Base-by-base conservation (phyloP, 2,329 filamentous ascomycete genomes). In the Colletotrichum horii region DNA sequence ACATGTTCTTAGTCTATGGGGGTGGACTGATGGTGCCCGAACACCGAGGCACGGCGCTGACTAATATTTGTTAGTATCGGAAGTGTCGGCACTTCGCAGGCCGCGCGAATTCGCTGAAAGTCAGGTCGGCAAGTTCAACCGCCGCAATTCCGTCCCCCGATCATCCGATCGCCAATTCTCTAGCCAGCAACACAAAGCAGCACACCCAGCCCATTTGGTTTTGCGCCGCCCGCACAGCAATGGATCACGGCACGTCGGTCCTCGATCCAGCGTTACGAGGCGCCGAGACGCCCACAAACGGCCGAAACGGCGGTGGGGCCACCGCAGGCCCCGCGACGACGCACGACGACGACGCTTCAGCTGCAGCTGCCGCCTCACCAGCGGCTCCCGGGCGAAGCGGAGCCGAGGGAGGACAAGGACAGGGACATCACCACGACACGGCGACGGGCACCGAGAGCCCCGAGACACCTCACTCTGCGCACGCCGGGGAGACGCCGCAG, bases 211-310 rank as follows among this genome's bases (percentile, higher is more conserved):
- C 43, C n/a, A 69, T 28, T 8, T 22, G n/a, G 38, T n/a, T 34
- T 34, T 55, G 61, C 52, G 58, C 64, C 30, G 67, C 30, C 30
- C 56, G 24, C 60, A 71, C 15, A 52, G 43, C 43, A 30, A 76
- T 76, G 74, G 71, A 75, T 34, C 65, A 74, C 74, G 66, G 71
- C 61, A 43, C 60, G 16, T 55, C 65, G 22, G 71, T 66, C n/a
- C 66, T 77, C 65, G 76, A 77, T 48, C 76, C 76, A 58, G 75
- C 76, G 28, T 36, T 77, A 52, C 64, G 75, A 60, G 34, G 71
- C 60, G 67, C 43, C 4, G 61, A 74, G 26, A 32, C 66, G 34
- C 61, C 60, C 22, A 55, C n/a, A 26, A 62, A 62, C 34, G 70
- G 19, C 14, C 65, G n/a, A 9, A 55, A 36, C 55, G 61, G 60